Percentiles rank a stretch among this genome's conserved stretches.
Evolutionary conservation across 2,329 filamentous ascomycete species (phyloP).

Genomic region (Sarocladium brachiariae): DNA sequence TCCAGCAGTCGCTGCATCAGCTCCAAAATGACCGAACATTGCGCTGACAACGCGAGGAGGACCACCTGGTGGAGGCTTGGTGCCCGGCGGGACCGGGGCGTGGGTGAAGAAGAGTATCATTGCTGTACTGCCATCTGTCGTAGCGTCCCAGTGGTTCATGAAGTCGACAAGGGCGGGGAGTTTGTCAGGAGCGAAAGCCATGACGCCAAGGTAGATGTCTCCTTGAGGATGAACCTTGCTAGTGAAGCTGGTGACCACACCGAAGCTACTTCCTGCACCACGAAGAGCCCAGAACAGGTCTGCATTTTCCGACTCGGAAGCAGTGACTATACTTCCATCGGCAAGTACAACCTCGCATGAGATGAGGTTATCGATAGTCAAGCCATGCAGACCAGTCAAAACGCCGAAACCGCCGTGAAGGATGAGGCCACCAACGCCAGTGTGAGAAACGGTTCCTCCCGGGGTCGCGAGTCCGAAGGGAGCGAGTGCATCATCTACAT

Average conservation of each 20-base stretch:
- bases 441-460: slow-evolving; percentile 56
- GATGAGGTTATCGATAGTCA: slow-evolving; percentile 36
- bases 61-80: slow-evolving; percentile 14
- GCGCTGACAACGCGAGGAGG: slow-evolving; percentile 19
- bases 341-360: slow-evolving; percentile 33
- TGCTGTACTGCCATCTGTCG: slow-evolving; percentile 18
- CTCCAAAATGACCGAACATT: slow-evolving; percentile 23
- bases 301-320: slow-evolving; percentile 34
- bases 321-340: slow-evolving; percentile 26
- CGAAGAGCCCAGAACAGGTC: slow-evolving; percentile 36
- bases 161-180: slow-evolving; percentile 23
- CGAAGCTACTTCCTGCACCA: slow-evolving; percentile 36
- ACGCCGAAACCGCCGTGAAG: slow-evolving; percentile 54
- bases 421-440: slow-evolving; percentile 52
- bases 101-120: slow-evolving; percentile 14
- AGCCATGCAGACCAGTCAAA: slow-evolving; percentile 45
- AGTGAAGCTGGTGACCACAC: slow-evolving; percentile 34
- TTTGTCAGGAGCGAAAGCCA: slow-evolving; percentile 20
- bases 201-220: slow-evolving; percentile 23
- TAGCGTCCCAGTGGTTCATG: slow-evolving; percentile 21
- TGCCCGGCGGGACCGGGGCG: slow-evolving; percentile 17
- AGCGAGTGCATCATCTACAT: slow-evolving; percentile 45
- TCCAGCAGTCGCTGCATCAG: slow-evolving; percentile 28
- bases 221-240: slow-evolving; percentile 24
- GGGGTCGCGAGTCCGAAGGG: slow-evolving; percentile 49